phyloP scores from a whole-genome alignment of 2,329 filamentous ascomycete genomes.

The Tolypocladium ovalisporum region DNA sequence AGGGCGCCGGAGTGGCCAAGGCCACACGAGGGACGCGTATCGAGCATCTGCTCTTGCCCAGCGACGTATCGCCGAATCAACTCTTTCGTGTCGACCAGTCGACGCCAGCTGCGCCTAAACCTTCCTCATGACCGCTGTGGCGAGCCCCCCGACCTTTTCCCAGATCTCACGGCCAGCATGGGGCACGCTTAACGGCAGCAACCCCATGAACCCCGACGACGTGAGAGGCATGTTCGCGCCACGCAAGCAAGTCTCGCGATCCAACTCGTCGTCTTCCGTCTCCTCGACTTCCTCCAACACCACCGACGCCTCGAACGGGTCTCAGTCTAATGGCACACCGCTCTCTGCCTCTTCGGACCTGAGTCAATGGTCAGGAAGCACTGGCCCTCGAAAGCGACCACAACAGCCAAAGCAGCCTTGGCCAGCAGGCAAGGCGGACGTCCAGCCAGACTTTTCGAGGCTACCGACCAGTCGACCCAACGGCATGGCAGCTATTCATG shows the following conservation, averaged over 20 bases:
- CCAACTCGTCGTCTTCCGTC: slow-evolving; percentile 84
- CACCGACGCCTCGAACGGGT: slow-evolving; percentile 50
- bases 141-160: slow-evolving; percentile 52
- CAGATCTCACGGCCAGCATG: slow-evolving; percentile 56
- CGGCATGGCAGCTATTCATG: slow-evolving; percentile 25
- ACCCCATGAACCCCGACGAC: slow-evolving; percentile 74
- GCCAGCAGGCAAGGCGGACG: slow-evolving; percentile 36
- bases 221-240: slow-evolving; percentile 80
- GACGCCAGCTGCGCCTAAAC: slow-evolving; percentile 10
- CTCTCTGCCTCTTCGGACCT: slow-evolving; percentile 34
- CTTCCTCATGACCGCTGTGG: slow-evolving; percentile 56
- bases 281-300: slow-evolving; percentile 54
- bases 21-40: background rate
- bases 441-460: slow-evolving; percentile 35
- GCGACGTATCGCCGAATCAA: background rate
- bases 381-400: slow-evolving; percentile 38
- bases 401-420: slow-evolving; percentile 40
- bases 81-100: slow-evolving; percentile 5
- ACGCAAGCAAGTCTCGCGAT: slow-evolving; percentile 75
- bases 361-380: slow-evolving; percentile 38
- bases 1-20: background rate
- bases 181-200: slow-evolving; percentile 46
- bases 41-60: background rate
- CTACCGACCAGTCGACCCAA: slow-evolving; percentile 31
- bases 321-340: slow-evolving; percentile 50